phyloP scores from a whole-genome alignment of 106 monocot species.

The Dactylorhiza incarnata region DNA sequence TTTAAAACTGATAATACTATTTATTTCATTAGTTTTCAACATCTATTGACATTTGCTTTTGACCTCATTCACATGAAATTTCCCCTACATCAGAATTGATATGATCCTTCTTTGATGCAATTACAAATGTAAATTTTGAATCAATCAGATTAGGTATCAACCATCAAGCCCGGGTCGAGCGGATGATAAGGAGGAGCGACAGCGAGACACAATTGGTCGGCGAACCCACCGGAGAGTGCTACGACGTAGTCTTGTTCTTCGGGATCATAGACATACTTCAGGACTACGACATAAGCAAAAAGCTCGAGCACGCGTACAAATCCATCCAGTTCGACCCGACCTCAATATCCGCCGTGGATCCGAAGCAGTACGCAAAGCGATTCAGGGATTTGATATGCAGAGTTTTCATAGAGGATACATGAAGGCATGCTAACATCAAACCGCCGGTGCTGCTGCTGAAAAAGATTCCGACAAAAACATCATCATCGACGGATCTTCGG shows the following conservation, averaged over 20 bases:
- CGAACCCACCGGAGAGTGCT: constrained; percentile 53
- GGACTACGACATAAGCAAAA: constrained; percentile 97
- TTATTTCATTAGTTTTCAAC: no score
- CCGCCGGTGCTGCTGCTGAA: not conserved
- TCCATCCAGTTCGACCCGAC: constrained; percentile 76
- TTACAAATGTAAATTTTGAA: not conserved
- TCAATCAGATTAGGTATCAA: constrained; percentile 57
- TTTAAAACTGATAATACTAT: no score
- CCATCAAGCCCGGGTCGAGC: constrained; percentile 66
- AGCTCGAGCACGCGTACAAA: constrained; percentile 93
- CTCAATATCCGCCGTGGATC: constrained; percentile 92
- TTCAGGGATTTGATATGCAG: constrained; percentile 79
- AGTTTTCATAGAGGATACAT: constrained; percentile 62
- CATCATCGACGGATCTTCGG: not conserved
- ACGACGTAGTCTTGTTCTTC: constrained; percentile 66
- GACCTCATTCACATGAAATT: no score
- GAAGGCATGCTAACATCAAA: not conserved
- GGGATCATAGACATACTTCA: constrained; percentile 96
- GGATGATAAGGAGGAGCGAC: constrained; percentile 37
- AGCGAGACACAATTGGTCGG: constrained; percentile 48
- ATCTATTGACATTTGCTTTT: no score
- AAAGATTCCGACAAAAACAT: not conserved
- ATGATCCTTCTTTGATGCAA: not conserved
- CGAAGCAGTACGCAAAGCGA: constrained; percentile 66
- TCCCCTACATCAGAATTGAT: not conserved